Evolutionary conservation across 176 grass and related monocot species (phyloP).

Genomic region (Aegilops longissima): DNA sequence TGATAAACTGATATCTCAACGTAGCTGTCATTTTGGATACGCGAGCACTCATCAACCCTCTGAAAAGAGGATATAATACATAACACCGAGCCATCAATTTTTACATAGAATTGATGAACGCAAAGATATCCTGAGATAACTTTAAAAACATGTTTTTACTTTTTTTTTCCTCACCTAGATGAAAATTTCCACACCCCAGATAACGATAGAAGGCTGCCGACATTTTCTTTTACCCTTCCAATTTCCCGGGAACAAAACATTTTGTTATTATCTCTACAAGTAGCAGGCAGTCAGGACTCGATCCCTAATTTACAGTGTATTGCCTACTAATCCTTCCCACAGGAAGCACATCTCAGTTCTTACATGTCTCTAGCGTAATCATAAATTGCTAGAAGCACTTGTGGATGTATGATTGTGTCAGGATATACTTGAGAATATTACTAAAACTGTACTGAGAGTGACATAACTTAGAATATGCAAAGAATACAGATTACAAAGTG

Average conservation of each 20-base stretch:
- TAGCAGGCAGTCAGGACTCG: no score
- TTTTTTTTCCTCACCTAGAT: no score
- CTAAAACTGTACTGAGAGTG: background rate
- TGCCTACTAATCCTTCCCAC: background rate
- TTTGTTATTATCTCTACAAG: no score
- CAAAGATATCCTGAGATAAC: background rate
- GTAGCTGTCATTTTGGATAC: background rate
- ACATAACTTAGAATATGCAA: no score
- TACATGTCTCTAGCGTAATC: background rate
- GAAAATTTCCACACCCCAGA: no score
- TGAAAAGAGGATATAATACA: background rate
- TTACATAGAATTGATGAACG: background rate
- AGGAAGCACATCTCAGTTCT: background rate
- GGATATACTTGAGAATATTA: conserved; percentile 19
- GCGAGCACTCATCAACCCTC: background rate
- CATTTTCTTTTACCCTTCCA: no score
- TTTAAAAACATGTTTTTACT: no score
- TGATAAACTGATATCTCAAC: background rate
- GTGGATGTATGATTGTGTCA: conserved; percentile 4
- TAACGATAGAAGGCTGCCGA: no score
- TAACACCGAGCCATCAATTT: background rate
- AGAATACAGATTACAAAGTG: no score
- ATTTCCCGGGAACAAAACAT: no score
- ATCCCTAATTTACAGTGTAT: background rate
- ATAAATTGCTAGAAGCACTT: background rate